These are phyloP conservation scores for Aspergillus novoparasiticus DNA, from an alignment of 2,329 filamentous ascomycete species.

Conservation along the genomic window DNA sequence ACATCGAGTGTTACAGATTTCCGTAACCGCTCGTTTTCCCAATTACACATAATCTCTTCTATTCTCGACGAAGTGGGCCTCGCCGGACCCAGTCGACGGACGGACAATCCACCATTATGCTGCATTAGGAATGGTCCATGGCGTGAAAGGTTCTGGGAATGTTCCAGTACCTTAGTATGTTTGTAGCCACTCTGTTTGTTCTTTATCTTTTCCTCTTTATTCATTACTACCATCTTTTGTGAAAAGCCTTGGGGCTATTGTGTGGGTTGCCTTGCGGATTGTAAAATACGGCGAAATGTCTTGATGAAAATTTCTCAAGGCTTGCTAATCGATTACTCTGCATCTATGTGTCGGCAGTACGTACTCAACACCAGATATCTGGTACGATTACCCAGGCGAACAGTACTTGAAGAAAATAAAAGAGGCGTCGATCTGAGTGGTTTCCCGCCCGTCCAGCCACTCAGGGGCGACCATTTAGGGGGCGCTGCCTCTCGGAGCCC, in stretches of 20 bases:
- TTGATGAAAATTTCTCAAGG: not conserved
- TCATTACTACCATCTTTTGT: not conserved
- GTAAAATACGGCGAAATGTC: not conserved
- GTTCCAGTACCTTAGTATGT: not conserved
- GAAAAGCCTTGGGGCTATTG: not conserved
- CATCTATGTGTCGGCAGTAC: not conserved
- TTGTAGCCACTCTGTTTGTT: not conserved
- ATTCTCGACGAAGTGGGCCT: not conserved
- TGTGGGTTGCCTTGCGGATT: not conserved
- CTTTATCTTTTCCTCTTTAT: not conserved
- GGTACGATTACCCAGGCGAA: not conserved
- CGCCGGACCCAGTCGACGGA: not conserved
- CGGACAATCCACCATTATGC: conserved; percentile 8
- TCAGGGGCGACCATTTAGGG: conserved; percentile 13
- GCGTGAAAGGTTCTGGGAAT: not conserved
- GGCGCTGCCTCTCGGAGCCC: conserved; percentile 14
- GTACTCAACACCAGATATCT: not conserved
- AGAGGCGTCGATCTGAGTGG: conserved; percentile 19
- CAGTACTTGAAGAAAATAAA: conserved; percentile 3
- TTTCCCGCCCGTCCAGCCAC: conserved; percentile 22
- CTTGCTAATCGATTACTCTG: not conserved
- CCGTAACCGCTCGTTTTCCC: not conserved
- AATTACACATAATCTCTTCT: not conserved
- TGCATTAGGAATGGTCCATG: conserved; percentile 2
- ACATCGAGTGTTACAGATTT: not conserved